Percentiles rank a stretch among this genome's conserved stretches.
Evolutionary conservation across 768 basidiomycete genomes (phyloP).

Genomic region (Holtermanniella nyarrowii): DNA sequence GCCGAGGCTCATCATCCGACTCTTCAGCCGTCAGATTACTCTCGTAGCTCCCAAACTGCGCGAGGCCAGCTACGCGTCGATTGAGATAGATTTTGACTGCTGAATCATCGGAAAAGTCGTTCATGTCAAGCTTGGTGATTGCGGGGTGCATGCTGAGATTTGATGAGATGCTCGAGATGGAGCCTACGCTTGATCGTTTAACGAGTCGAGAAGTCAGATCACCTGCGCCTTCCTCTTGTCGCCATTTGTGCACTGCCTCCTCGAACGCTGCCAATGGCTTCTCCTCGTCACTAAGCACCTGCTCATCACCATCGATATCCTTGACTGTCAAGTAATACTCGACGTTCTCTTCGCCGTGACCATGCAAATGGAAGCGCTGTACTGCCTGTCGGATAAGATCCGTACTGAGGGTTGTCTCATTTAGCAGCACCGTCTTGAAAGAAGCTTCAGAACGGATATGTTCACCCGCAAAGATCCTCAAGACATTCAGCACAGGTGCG

Average conservation of each 20-base stretch:
- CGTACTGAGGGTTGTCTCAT: slow-evolving; percentile 66
- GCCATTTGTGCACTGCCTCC: slow-evolving; percentile 50
- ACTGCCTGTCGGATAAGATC: slow-evolving; percentile 87
- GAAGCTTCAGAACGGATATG: slow-evolving; percentile 86
- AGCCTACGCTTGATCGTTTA: slow-evolving; percentile 84
- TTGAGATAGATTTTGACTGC: slow-evolving; percentile 95
- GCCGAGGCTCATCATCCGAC: slow-evolving; percentile 42
- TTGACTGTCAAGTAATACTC: slow-evolving; percentile 87
- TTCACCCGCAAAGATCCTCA: slow-evolving; percentile 89
- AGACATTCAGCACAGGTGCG: slow-evolving; percentile 77
- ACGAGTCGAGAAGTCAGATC: slow-evolving; percentile 48
- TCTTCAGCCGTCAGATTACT: slow-evolving; percentile 35
- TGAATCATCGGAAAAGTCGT: slow-evolving; percentile 94
- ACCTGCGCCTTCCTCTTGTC: slow-evolving; percentile 52
- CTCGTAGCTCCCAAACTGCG: slow-evolving; percentile 15
- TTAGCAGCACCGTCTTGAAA: slow-evolving; percentile 94
- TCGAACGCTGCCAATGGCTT: slow-evolving; percentile 86
- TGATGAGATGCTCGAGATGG: slow-evolving; percentile 84
- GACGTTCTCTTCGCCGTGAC: slow-evolving; percentile 44
- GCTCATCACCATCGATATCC: slow-evolving; percentile 77
- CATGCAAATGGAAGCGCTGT: slow-evolving; percentile 73
- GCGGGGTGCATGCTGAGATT: slow-evolving; percentile 91
- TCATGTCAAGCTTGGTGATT: slow-evolving; percentile 87
- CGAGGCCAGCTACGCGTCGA: slow-evolving; percentile 43
- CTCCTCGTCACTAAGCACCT: slow-evolving; percentile 55